Percentiles rank a stretch among this genome's conserved stretches.
Evolutionary conservation across 441 rosid species (phyloP).

Genomic region (Corymbia calophylla): DNA sequence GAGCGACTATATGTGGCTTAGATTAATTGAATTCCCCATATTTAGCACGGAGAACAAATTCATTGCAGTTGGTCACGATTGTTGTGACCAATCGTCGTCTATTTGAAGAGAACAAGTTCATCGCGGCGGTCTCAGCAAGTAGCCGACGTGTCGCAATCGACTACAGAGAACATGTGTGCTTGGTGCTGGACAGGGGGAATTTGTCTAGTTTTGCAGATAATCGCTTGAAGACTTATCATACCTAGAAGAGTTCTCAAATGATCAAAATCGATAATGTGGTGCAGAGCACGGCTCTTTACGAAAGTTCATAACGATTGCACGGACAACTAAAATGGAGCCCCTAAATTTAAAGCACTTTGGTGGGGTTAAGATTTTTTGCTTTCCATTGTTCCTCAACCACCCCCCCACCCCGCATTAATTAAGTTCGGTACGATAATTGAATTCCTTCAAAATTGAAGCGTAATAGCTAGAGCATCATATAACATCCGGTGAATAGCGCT

Average conservation of each 20-base stretch:
- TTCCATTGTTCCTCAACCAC: no score
- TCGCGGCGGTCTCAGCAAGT: not conserved
- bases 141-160: rapidly evolving
- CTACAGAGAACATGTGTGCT: not conserved
- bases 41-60: not conserved
- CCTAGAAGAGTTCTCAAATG: not conserved
- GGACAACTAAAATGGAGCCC: no score
- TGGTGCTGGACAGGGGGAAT: not conserved
- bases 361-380: no score
- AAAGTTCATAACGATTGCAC: no score
- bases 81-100: not conserved
- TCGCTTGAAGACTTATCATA: not conserved
- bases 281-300: no score
- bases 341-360: no score
- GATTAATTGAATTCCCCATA: not conserved
- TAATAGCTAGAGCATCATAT: not conserved
- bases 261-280: no score
- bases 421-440: not conserved
- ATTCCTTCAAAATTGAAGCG: not conserved
- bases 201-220: rapidly evolving
- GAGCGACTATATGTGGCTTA: not conserved
- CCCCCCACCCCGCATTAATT: not conserved
- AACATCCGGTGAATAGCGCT: not conserved
- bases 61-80: not conserved
- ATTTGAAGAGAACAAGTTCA: not conserved